Base-by-base conservation (phyloP, 2,329 filamentous ascomycete genomes). In the Fusarium anthophilum region DNA sequence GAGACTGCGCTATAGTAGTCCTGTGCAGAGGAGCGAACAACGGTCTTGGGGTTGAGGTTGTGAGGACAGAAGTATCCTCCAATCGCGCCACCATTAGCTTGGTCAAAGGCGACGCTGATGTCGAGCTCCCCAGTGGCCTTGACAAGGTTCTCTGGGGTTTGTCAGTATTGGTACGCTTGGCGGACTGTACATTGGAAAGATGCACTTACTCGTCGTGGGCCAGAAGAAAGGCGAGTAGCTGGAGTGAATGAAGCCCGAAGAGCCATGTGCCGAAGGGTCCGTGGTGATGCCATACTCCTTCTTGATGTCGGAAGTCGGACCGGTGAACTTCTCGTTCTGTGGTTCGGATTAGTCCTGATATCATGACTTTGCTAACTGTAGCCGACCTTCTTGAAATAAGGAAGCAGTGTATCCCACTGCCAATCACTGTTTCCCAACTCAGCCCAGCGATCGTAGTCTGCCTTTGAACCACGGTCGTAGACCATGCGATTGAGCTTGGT, bases 361-460 rank as follows among this genome's bases (percentile, higher is more conserved):
- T 20, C 2, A 6, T 18, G 14, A 10, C 13, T 10, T 38, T 53
- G 26, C 6, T 3, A 5, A 18, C 4, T 1, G 18, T 14, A 7
- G 12, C 3, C 5, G 41, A 83, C 84, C 76, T 86, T 86, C 41
- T 82, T 83, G 66, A 87, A 83, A 45, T 86, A 87, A 0, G 83
- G 85, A 1, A 84, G 76, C 15, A 88, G 41, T 18, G 77, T 66
- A 20, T 78, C 63, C 79, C 79, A 81, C 13, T 84, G 77, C 80
- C 84, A 87, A 3, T 83, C 85, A 0, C 80, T 72, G 38, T 86
- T 86, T 0, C 86, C 87, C 1, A 89, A 77, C 8, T 79, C 77
- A 15, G 81, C 81, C 86, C 87, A 89, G 1, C 81, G 78, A 47
- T 87, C 79, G 48, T 86, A 86, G 28, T 86, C 85, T 0, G 79